Base-by-base conservation (phyloP, 1,139 yeast genomes). In the Blastobotrys ciferrii region DNA sequence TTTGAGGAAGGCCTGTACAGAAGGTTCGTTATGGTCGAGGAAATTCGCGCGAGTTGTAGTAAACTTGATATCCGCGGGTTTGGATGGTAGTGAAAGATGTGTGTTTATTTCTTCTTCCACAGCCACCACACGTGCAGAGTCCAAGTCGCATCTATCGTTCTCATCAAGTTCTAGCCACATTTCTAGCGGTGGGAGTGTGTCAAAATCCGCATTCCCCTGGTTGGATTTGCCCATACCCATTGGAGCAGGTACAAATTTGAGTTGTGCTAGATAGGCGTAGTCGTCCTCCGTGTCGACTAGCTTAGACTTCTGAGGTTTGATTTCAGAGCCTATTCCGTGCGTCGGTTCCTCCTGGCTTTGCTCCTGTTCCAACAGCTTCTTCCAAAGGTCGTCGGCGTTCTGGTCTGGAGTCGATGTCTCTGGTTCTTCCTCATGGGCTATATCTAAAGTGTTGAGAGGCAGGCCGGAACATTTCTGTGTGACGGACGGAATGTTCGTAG, bases 111-210 rank as follows among this genome's bases (percentile, higher is more conserved):
- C 82, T 13, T 71, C 71, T 47, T 78, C 80, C 1, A 76, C 78
- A 0, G 80, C 68, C 4, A 77, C 72, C 3, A 77, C 55, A 38
- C 68, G 67, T 47, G 77, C 60, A 5, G 76, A 66, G 28, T 70
- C 72, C 43, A 70, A 53, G 45, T 74, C 75, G 1, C 78, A 72
- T n/a, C 56, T 64, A 15, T 69, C 69, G 31, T 62, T 56, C 7
- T 66, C 68, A 52, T 72, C 71, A 46, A 78, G 62, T 41, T 74
- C 76, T 46, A 76, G 65, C 79, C 82, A 77, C 44, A 80, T 65
- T 58, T 80, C 84, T 2, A 80, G 66, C 0, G 82, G 78, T 0
- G 84, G 84, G 47, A 71, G 71, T 44, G 66, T 60, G 12, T 56
- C 59, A n/a, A 53, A 52, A 17, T 52, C 47, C 15, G 47, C 59